phyloP scores from a whole-genome alignment of 805 yeast species.

The Barnettozyma botsteinii region DNA sequence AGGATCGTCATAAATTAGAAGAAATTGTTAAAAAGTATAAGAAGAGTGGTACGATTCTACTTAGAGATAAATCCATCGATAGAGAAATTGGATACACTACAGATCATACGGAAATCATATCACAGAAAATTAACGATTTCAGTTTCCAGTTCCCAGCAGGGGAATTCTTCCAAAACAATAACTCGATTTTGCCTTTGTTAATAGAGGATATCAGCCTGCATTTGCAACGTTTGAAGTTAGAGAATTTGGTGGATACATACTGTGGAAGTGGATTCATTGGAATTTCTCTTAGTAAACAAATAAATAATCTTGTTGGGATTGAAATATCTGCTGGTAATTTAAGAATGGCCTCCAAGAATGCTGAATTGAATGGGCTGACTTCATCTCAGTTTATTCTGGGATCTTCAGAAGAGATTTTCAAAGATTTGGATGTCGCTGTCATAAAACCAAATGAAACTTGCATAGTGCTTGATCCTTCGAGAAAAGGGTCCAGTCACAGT shows the following conservation, averaged over 20 bases:
- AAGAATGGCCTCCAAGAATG: slow-evolving; percentile 76
- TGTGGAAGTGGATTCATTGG: slow-evolving; percentile 95
- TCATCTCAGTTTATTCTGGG: slow-evolving; percentile 84
- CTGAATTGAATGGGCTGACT: slow-evolving; percentile 58
- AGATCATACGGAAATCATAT: slow-evolving; percentile 66
- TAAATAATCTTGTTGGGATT: slow-evolving; percentile 79
- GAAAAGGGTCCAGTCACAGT: slow-evolving; percentile 89
- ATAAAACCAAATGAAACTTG: slow-evolving; percentile 64
- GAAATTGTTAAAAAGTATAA: slow-evolving; percentile 39
- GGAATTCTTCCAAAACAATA: slow-evolving; percentile 93
- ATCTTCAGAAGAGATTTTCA: slow-evolving; percentile 85
- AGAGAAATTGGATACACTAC: slow-evolving; percentile 55
- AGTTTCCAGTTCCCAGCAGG: slow-evolving; percentile 89
- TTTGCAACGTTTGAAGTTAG: slow-evolving; percentile 46
- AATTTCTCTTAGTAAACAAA: slow-evolving; percentile 68
- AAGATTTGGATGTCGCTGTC: slow-evolving; percentile 35
- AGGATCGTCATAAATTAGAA: slow-evolving; percentile 55
- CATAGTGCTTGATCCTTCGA: slow-evolving; percentile 91
- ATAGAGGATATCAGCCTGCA: slow-evolving; percentile 62
- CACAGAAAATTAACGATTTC: slow-evolving; percentile 63
- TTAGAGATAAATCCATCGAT: slow-evolving; percentile 66
- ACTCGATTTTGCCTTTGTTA: slow-evolving; percentile 82
- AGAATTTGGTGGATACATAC: slow-evolving; percentile 86
- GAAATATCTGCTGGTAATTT: slow-evolving; percentile 90
- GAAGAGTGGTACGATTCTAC: slow-evolving; percentile 81